Evolutionary conservation across 2,329 filamentous ascomycete genomes (phyloP).

Genomic region (Penicillium sp.): DNA sequence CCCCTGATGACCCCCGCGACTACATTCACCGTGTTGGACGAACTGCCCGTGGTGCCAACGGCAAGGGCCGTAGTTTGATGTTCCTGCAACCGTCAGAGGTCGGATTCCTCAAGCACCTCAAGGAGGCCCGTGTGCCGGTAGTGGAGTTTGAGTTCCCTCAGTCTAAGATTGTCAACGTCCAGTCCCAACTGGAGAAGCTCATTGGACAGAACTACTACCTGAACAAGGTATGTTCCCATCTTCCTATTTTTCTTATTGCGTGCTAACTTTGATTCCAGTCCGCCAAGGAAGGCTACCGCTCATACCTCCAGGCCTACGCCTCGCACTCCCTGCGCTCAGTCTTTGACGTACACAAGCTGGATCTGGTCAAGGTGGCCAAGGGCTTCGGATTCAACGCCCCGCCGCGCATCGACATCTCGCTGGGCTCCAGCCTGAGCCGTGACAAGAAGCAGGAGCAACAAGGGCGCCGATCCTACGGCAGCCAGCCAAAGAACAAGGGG

Average conservation of each 20-base stretch:
- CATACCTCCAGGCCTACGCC: slow-evolving; percentile 93
- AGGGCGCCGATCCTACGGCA: slow-evolving; percentile 73
- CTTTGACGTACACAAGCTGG: slow-evolving; percentile 81
- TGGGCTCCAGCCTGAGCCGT: slow-evolving; percentile 75
- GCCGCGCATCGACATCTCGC: slow-evolving; percentile 76
- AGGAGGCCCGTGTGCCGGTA: slow-evolving; percentile 87
- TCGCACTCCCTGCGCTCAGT: slow-evolving; percentile 82
- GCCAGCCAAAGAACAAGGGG: slow-evolving; percentile 69
- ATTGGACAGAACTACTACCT: slow-evolving; percentile 96
- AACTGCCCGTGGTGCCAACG: slow-evolving; percentile 82
- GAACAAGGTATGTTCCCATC: slow-evolving; percentile 67
- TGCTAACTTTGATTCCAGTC: slow-evolving; percentile 46
- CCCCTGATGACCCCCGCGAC: slow-evolving; percentile 85
- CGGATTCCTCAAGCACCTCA: slow-evolving; percentile 88
- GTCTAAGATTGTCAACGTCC: slow-evolving; percentile 88
- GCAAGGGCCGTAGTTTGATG: slow-evolving; percentile 85
- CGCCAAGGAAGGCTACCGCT: slow-evolving; percentile 76
- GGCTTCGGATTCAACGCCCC: slow-evolving; percentile 79
- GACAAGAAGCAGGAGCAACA: slow-evolving; percentile 67
- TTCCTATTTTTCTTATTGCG: slow-evolving; percentile 1
- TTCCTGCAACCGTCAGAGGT: slow-evolving; percentile 92
- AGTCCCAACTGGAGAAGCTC: slow-evolving; percentile 90
- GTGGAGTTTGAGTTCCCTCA: slow-evolving; percentile 95
- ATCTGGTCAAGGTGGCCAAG: slow-evolving; percentile 82
- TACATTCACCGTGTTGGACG: slow-evolving; percentile 97